Percentiles rank a stretch among this genome's conserved stretches.
These are phyloP conservation scores for Ogataea polymorpha DNA, from an alignment of 805 yeast genomes.

Conservation along the genomic window DNA sequence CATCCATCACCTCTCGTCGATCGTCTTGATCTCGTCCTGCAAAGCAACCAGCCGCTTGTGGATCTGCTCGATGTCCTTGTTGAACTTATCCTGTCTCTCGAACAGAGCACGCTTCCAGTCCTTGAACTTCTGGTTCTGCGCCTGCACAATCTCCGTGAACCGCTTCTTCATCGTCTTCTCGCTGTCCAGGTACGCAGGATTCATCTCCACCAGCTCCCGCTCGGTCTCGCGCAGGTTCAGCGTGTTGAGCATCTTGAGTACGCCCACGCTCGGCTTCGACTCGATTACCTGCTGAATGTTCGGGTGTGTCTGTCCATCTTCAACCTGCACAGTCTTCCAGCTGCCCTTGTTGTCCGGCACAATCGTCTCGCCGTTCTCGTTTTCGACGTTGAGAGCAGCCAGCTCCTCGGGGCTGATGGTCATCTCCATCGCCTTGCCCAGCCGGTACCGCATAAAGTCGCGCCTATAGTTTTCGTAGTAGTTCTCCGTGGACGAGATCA, in stretches of 20 bases:
- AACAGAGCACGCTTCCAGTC: constrained; percentile 59
- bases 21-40: constrained; percentile 30
- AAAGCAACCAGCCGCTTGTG: constrained; percentile 37
- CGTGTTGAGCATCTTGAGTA: constrained; percentile 38
- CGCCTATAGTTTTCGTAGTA: constrained; percentile 70
- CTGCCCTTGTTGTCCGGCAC: constrained; percentile 26
- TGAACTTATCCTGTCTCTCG: constrained; percentile 52
- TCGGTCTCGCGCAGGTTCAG: constrained; percentile 39
- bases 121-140: constrained; percentile 56
- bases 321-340: constrained; percentile 23
- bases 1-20: constrained; percentile 8
- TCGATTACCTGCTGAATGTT: constrained; percentile 31
- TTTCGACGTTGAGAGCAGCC: constrained; percentile 20
- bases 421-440: constrained; percentile 29
- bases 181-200: constrained; percentile 44
- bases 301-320: constrained; percentile 20
- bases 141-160: constrained; percentile 40
- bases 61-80: constrained; percentile 47
- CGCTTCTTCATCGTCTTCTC: constrained; percentile 42
- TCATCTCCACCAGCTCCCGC: constrained; percentile 37
- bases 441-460: constrained; percentile 43
- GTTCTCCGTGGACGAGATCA: constrained; percentile 72
- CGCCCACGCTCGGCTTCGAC: constrained; percentile 29
- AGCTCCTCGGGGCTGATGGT: constrained; percentile 20
- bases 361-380: constrained; percentile 19